These are phyloP conservation scores for Backusella circina DNA, from an alignment of 192 early-diverging fungal species.

Conservation along the genomic window DNA sequence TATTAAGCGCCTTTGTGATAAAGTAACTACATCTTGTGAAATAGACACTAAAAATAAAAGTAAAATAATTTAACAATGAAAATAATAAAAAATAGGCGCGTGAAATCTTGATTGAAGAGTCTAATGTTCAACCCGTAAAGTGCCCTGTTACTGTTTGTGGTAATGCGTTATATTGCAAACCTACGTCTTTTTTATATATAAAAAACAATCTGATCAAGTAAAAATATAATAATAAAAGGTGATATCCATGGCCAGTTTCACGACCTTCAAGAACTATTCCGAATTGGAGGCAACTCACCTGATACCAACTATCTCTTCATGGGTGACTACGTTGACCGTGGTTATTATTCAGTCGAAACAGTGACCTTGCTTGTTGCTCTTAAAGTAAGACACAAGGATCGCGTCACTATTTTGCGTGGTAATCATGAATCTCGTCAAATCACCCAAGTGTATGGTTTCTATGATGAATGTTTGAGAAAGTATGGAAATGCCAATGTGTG, in stretches of 20 bases:
- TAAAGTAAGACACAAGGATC: constrained; percentile 88
- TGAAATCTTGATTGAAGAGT: constrained; percentile 94
- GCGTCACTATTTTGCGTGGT: constrained; percentile 94
- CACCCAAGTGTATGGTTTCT: constrained; percentile 99
- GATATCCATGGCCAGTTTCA: constrained; percentile 99
- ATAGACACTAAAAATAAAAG: not conserved
- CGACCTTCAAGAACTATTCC: constrained; percentile 94
- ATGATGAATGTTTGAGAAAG: constrained; percentile 97
- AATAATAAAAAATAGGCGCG: constrained; percentile 63
- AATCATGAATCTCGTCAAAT: constrained; percentile 99
- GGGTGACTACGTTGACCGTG: constrained; percentile 99
- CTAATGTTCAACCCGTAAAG: constrained; percentile 95
- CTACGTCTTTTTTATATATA: not conserved
- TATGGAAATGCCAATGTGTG: constrained; percentile 98
- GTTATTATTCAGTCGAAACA: constrained; percentile 98
- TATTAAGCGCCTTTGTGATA: constrained; percentile 94
- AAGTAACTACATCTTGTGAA: constrained; percentile 58
- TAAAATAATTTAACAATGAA: not conserved
- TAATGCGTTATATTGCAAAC: not conserved
- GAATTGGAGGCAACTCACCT: constrained; percentile 93
- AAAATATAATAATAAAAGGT: constrained; percentile 1
- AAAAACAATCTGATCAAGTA: not conserved
- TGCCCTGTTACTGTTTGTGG: constrained; percentile 98
- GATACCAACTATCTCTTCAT: constrained; percentile 99
- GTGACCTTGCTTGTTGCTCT: constrained; percentile 92